Evolutionary conservation across 352 stramenopile genomes (phyloP).

Genomic region (Bremia lactucae): DNA sequence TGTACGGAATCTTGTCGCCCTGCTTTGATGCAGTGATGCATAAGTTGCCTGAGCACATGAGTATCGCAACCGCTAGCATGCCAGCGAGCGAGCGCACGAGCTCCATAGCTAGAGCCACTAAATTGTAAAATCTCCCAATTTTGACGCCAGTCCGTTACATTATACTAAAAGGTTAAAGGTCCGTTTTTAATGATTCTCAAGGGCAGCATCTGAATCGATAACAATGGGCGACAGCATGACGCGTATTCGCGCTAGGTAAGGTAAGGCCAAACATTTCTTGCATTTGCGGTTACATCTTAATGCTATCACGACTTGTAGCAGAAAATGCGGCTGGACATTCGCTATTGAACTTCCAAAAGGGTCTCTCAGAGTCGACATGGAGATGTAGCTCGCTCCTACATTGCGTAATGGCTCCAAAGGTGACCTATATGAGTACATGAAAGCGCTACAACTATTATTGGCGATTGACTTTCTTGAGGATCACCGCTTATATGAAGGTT

Average conservation of each 20-base stretch:
- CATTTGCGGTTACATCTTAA: no score
- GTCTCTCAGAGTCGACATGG: slow-evolving; percentile 61
- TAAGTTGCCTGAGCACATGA: slow-evolving; percentile 74
- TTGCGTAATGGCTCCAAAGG: slow-evolving; percentile 61
- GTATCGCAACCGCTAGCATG: slow-evolving; percentile 52
- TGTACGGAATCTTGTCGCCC: slow-evolving; percentile 66
- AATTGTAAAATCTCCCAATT: no score
- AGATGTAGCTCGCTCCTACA: slow-evolving; percentile 66
- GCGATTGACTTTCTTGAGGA: slow-evolving; percentile 58
- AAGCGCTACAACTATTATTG: slow-evolving; percentile 48
- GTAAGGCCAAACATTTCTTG: no score
- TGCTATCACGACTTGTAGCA: slow-evolving; percentile 9
- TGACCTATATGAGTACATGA: slow-evolving; percentile 62
- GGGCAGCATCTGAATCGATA: slow-evolving; percentile 15
- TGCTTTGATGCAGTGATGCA: slow-evolving; percentile 81
- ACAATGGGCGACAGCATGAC: slow-evolving; percentile 43
- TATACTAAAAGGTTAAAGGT: not conserved
- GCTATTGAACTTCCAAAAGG: slow-evolving; percentile 46
- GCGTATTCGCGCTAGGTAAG: slow-evolving; percentile 54
- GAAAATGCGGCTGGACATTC: slow-evolving; percentile 45
- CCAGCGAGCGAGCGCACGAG: slow-evolving; percentile 40
- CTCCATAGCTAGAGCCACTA: no score
- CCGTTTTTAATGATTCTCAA: not conserved
- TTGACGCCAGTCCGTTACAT: not conserved
- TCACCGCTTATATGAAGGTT: slow-evolving; percentile 69